A percentile compares a stretch with the other conserved stretches of the same genome.
Evolutionary conservation across 129 eudicot species (phyloP).

Genomic region (Helianthus annuus): HanXRQr2.0-SUNRISE NC_035442.2:40855649-40856148

Average conservation of each 20-base stretch:
- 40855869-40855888: neutral
- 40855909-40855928: too few relatives aligned
- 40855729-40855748: constrained; percentile 90
- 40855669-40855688: constrained; percentile 91
- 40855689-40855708: constrained; percentile 94
- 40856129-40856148: too few relatives aligned
- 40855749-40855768: constrained; percentile 78
- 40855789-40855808: neutral
- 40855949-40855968: too few relatives aligned
- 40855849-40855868: constrained; percentile 8
- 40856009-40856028: too few relatives aligned
- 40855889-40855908: neutral
- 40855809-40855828: neutral
- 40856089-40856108: too few relatives aligned
- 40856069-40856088: too few relatives aligned
- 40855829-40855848: neutral
- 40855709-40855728: constrained; percentile 96
- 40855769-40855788: constrained; percentile 12
- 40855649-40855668: constrained; percentile 85
- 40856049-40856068: too few relatives aligned
- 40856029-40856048: too few relatives aligned
- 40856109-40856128: too few relatives aligned
- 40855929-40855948: too few relatives aligned
- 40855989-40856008: too few relatives aligned
- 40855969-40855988: too few relatives aligned